Evolutionary conservation across 768 basidiomycete species (phyloP).

Genomic region (Termitomyces sp.): DNA sequence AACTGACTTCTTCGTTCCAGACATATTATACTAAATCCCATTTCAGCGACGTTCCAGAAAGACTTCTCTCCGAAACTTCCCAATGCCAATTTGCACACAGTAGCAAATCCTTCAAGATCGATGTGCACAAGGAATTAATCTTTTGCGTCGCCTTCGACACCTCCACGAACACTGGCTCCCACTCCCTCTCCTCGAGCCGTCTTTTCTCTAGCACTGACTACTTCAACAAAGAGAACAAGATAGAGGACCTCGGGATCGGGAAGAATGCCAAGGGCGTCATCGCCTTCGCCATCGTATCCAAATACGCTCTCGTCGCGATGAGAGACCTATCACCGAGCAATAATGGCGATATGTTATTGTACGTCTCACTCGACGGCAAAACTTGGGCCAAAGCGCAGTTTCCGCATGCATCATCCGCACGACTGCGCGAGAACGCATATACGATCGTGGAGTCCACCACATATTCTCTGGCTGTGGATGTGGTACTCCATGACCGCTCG

Average conservation of each 20-base stretch:
- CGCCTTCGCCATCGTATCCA: constrained; percentile 89
- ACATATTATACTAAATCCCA: constrained; percentile 88
- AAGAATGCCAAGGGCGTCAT: constrained; percentile 87
- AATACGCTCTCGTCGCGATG: constrained; percentile 89
- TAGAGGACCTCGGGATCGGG: constrained; percentile 84
- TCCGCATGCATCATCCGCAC: constrained; percentile 81
- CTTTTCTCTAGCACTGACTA: constrained; percentile 87
- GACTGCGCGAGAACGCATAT: constrained; percentile 87
- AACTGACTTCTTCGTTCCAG: constrained; percentile 32
- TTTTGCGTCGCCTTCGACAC: constrained; percentile 90
- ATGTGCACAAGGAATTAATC: constrained; percentile 70
- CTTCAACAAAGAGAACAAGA: constrained; percentile 57
- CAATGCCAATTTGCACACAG: constrained; percentile 90
- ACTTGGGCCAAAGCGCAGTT: constrained; percentile 89
- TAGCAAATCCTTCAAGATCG: constrained; percentile 76
- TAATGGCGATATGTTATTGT: constrained; percentile 76
- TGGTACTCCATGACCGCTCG: constrained; percentile 66
- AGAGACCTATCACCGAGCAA: constrained; percentile 57
- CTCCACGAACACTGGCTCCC: constrained; percentile 40
- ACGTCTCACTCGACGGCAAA: constrained; percentile 80
- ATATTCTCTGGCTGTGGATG: constrained; percentile 93
- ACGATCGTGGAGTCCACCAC: constrained; percentile 93
- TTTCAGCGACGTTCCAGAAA: constrained; percentile 57
- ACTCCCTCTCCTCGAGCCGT: constrained; percentile 57
- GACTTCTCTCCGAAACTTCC: constrained; percentile 67